Conservation (phyloP, 768 basidiomycete genomes). For the Chalciporus chontae region DNA sequence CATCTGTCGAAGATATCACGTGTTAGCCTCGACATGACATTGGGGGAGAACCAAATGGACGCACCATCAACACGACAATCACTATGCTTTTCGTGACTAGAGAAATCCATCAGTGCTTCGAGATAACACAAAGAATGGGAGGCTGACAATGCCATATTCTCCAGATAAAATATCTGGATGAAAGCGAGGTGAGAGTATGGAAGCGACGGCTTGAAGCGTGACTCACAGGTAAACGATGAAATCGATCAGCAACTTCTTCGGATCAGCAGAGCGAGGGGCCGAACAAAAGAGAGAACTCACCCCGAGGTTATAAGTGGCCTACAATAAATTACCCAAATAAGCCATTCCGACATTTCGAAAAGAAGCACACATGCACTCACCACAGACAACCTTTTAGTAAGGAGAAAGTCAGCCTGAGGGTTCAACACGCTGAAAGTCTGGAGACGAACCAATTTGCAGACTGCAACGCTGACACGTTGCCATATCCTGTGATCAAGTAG, state of each 20-base stretch:
- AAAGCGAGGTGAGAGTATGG: background rate
- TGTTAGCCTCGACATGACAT: background rate
- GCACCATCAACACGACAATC: conserved; percentile 22
- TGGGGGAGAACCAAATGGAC: background rate
- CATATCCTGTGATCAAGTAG: conserved; percentile 22
- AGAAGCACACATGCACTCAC: conserved; percentile 9
- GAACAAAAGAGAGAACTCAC: conserved; percentile 9
- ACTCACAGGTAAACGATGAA: conserved; percentile 26
- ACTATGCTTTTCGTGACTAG: conserved; percentile 15
- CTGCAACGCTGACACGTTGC: conserved; percentile 1
- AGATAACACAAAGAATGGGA: background rate
- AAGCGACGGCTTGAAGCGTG: background rate
- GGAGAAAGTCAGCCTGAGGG: background rate
- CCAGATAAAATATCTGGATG: conserved; percentile 27
- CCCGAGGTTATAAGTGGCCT: conserved; percentile 23
- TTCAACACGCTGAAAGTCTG: background rate
- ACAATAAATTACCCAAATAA: background rate
- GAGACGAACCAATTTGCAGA: conserved; percentile 23
- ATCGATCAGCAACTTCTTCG: conserved; percentile 21
- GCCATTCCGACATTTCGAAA: background rate
- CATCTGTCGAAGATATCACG: conserved; percentile 3
- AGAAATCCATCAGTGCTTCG: background rate
- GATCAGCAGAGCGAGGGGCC: conserved; percentile 1
- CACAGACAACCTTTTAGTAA: conserved; percentile 10
- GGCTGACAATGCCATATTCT: conserved; percentile 27